Evolutionary conservation across 257 asterid species (phyloP).

Genomic region (Craterostigma plantagineum): DNA sequence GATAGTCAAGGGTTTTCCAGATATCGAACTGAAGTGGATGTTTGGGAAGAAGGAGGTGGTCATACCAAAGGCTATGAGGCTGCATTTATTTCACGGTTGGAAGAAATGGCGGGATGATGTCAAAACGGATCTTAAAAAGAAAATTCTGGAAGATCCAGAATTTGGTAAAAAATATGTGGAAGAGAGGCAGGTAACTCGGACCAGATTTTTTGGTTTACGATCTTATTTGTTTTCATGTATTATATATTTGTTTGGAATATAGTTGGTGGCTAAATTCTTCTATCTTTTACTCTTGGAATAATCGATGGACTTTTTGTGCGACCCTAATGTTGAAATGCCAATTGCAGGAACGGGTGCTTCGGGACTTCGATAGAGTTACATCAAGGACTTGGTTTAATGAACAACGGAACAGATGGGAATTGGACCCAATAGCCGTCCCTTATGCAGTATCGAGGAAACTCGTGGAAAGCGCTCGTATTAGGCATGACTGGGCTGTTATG

Average conservation of each 20-base stretch:
- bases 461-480: conserved; percentile 74
- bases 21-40: conserved; percentile 82
- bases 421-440: conserved; percentile 90
- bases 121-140: conserved; percentile 42
- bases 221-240: neutral
- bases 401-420: conserved; percentile 70
- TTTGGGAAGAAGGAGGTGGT: conserved; percentile 70
- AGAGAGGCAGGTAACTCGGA: conserved; percentile 66
- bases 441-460: conserved; percentile 79
- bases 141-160: conserved; percentile 54
- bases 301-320: too few species aligned
- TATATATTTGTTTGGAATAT: neutral
- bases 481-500: conserved; percentile 96
- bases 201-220: neutral
- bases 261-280: neutral
- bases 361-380: conserved; percentile 84
- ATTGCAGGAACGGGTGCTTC: conserved; percentile 56
- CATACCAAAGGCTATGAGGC: conserved; percentile 53
- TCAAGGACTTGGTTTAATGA: conserved; percentile 85
- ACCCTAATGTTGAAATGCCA: too few species aligned
- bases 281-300: too few species aligned
- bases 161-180: conserved; percentile 73
- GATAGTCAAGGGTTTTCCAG: conserved; percentile 83
- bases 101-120: conserved; percentile 82
- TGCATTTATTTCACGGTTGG: conserved; percentile 70